Evolutionary conservation across 441 rosid genomes (phyloP).

Genomic region (Populus hybrid): DNA sequence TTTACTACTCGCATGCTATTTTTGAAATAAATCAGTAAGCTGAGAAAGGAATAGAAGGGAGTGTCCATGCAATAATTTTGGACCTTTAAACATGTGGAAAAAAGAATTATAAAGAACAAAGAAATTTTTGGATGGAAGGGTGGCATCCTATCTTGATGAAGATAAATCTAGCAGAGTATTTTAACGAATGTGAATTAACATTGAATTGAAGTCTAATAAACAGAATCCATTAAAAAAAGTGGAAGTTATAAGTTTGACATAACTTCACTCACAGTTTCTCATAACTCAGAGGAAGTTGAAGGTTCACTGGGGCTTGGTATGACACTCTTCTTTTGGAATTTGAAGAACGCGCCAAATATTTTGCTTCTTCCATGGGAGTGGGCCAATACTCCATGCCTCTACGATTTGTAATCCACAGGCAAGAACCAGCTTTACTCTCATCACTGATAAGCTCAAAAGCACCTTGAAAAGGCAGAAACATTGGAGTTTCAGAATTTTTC

Average conservation of each 20-base stretch:
- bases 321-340: slow-evolving; percentile 37
- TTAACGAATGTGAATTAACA: neutral
- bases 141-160: slow-evolving; percentile 7
- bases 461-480: slow-evolving; percentile 38
- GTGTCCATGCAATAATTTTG: neutral
- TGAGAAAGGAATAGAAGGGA: neutral
- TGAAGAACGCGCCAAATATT: slow-evolving; percentile 53
- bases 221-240: neutral
- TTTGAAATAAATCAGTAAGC: neutral
- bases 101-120: neutral
- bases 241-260: neutral
- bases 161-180: neutral
- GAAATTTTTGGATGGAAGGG: slow-evolving; percentile 1
- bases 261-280: slow-evolving; percentile 75
- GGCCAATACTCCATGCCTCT: slow-evolving; percentile 98
- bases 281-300: slow-evolving; percentile 69
- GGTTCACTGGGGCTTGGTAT: slow-evolving; percentile 32
- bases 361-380: slow-evolving; percentile 59
- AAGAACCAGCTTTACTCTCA: slow-evolving; percentile 82
- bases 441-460: slow-evolving; percentile 84
- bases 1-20: neutral
- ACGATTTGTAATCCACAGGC: slow-evolving; percentile 90
- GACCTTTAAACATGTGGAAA: neutral
- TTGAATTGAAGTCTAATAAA: neutral
- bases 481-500: slow-evolving; percentile 4